These are phyloP conservation scores for Talaromyces piceae DNA, from an alignment of 2,329 filamentous ascomycete species.

Conservation along the genomic window DNA sequence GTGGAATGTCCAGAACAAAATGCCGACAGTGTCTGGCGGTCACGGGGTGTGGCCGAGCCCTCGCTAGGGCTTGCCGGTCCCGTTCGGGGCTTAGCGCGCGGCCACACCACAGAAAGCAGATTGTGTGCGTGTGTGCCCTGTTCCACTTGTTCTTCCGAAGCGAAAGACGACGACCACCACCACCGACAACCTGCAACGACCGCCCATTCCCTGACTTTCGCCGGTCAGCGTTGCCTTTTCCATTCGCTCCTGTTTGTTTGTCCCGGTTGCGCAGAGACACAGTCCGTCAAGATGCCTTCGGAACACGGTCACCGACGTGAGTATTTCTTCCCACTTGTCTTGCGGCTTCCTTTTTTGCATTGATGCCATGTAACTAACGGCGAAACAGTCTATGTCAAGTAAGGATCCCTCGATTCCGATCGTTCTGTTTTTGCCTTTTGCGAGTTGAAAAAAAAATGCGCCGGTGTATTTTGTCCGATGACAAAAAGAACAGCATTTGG, in stretches of 20 bases:
- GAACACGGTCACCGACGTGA: constrained; percentile 84
- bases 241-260: constrained; percentile 35
- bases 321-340: constrained; percentile 39
- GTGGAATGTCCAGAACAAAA: neutral
- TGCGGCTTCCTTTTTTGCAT: neutral
- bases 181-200: constrained; percentile 33
- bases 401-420: constrained; percentile 43
- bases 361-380: neutral
- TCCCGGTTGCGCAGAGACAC: constrained; percentile 37
- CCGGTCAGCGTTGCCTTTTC: constrained; percentile 33
- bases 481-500: neutral
- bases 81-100: constrained; percentile 28
- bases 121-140: constrained; percentile 23
- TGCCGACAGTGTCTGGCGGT: constrained; percentile 9
- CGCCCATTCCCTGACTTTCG: constrained; percentile 26
- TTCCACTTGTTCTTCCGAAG: constrained; percentile 24
- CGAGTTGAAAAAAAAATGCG: neutral
- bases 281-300: constrained; percentile 71
- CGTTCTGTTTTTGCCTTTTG: constrained; percentile 1
- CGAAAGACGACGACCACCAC: constrained; percentile 37
- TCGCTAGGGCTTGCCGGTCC: constrained; percentile 30
- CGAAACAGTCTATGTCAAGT: constrained; percentile 81
- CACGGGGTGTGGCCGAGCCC: constrained; percentile 30
- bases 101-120: constrained; percentile 28
- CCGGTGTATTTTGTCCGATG: neutral